Base-by-base conservation (phyloP, 495 filamentous ascomycete species). In the Melanomma pulvis-pyrius region DNA sequence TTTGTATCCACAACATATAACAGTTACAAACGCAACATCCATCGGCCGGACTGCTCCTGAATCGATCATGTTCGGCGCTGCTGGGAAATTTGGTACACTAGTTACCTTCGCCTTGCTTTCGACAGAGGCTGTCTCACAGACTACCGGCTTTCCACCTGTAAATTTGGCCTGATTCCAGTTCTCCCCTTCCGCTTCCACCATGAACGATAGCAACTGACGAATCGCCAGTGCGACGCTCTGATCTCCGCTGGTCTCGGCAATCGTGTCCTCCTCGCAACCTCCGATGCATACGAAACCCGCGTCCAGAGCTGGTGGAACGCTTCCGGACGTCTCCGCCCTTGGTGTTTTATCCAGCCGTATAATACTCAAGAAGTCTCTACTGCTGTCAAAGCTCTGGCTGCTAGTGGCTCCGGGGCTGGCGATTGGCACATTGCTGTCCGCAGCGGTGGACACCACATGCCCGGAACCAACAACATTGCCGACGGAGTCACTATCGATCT, bases 401-500 rank as follows among this genome's bases (percentile, higher is more conserved):
- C 49, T 1, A 53, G 60, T 0, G 41, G 69, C 21, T 29, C 25
- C 17, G 52, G 44, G 0, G 62, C 63, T 4, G 61, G 72, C 6
- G 70, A 76, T 39, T 80, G 77, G 66, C 69, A 75, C 24, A 79
- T 84, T 53, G 82, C 81, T 34, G 72, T 85, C 3, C 78, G 79
- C 47, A 77, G 81, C 50, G 82, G 81, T 32, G 82, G 83, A 22
- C 82, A 84, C 68, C 68, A 74, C n/a, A 73, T 62, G 63, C 68
- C 72, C 73, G 9, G 70, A 41, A 79, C 74, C 61, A 82, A 79
- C 62, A 78, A 61, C 32, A 32, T 81, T 51, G 68, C 68, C 1
- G 69, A 76, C 28, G 83, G 82, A 1, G 78, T 84, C 7, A 83
- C 81, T 0, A 81, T 86, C 55, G 83, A 86, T 65, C 71, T 86